These are phyloP conservation scores for Cutaneotrichosporon dermatis DNA, from an alignment of 1,284 basidiomycete genomes.

Conservation along the genomic window DNA sequence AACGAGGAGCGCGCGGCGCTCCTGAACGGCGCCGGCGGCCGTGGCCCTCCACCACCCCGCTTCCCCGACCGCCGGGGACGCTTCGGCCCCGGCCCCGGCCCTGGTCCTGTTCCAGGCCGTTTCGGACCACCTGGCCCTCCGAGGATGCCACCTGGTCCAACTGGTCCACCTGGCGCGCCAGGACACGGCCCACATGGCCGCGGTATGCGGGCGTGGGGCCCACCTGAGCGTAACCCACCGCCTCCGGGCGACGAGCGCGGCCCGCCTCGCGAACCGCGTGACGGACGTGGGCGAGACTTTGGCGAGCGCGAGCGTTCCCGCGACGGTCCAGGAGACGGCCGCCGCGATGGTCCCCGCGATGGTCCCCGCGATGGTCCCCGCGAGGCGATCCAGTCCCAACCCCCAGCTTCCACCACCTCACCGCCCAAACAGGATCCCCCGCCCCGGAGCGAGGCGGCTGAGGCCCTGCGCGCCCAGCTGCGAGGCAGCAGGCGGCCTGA, in stretches of 20 bases:
- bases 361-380: too few species aligned
- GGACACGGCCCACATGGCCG: not conserved
- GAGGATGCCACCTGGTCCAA: not conserved
- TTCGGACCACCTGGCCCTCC: not conserved
- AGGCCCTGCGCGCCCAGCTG: not conserved
- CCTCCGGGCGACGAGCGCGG: not conserved
- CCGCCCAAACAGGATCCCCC: not conserved
- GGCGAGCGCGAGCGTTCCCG: too few species aligned
- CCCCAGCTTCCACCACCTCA: too few species aligned
- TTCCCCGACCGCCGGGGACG: not conserved
- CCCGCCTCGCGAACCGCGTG: not conserved
- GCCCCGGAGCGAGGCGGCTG: not conserved
- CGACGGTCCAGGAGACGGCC: too few species aligned
- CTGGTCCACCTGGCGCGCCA: not conserved
- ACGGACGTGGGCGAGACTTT: not conserved
- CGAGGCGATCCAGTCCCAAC: too few species aligned
- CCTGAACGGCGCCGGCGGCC: too few species aligned
- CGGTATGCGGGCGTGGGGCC: not conserved
- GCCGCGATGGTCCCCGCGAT: too few species aligned
- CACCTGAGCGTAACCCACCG: not conserved
- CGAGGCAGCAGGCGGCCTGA: constrained; percentile 14
- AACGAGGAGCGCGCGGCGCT: too few species aligned
- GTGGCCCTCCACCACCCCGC: not conserved
- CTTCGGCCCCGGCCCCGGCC: not conserved
- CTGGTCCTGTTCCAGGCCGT: not conserved